A percentile compares a stretch with the other conserved stretches of the same genome.
These are phyloP conservation scores for Omphalea diandra DNA, from an alignment of 441 rosid genomes.

Conservation along the genomic window DNA sequence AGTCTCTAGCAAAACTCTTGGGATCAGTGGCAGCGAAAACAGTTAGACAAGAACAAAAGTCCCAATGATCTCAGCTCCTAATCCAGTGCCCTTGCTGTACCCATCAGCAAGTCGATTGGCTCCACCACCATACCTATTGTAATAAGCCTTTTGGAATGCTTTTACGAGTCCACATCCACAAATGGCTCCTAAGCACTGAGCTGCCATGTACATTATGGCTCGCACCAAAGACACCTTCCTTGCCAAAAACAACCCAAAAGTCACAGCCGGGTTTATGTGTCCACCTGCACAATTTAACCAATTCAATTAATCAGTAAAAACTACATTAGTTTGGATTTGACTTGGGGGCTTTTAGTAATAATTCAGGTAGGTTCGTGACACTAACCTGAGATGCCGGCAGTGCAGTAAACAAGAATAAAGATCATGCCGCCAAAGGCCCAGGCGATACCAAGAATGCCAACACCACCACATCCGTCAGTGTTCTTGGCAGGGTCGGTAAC, in stretches of 20 bases:
- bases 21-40: constrained; percentile 87
- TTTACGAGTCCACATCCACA: constrained; percentile 74
- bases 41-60: constrained; percentile 61
- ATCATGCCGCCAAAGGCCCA: constrained; percentile 96
- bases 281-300: constrained; percentile 40
- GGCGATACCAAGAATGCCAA: constrained; percentile 87
- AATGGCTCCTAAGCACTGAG: constrained; percentile 70
- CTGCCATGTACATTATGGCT: constrained; percentile 62
- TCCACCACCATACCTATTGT: constrained; percentile 59
- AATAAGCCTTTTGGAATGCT: constrained; percentile 56
- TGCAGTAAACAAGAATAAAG: constrained; percentile 79
- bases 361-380: too few species aligned
- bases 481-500: constrained; percentile 45
- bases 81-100: constrained; percentile 57
- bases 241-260: constrained; percentile 64
- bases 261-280: constrained; percentile 74
- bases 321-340: too few species aligned
- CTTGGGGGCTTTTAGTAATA: too few species aligned
- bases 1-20: constrained; percentile 76
- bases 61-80: constrained; percentile 74
- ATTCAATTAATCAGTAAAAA: neutral
- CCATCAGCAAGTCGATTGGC: constrained; percentile 51
- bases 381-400: constrained; percentile 86
- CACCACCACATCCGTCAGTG: constrained; percentile 47
- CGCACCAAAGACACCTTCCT: constrained; percentile 65